These are phyloP conservation scores for Marasmius tenuissimus DNA, from an alignment of 1,284 basidiomycete species.

Conservation along the genomic window DNA sequence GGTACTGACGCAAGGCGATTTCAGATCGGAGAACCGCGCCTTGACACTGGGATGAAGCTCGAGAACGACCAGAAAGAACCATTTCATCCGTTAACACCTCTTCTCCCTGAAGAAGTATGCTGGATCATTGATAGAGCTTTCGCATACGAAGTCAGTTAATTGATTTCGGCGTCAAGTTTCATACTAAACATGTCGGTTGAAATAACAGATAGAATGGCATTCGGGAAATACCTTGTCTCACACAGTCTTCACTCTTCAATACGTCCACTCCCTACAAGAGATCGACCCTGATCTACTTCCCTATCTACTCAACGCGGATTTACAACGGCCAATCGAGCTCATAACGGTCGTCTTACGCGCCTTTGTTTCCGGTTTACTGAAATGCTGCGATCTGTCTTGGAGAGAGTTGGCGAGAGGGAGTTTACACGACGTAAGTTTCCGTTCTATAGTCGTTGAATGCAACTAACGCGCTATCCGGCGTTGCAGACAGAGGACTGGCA, in stretches of 20 bases:
- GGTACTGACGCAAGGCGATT: slow-evolving; percentile 8
- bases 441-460: not conserved
- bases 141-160: slow-evolving; percentile 71
- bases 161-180: not conserved
- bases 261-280: slow-evolving; percentile 68
- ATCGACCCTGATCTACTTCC: slow-evolving; percentile 58
- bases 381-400: slow-evolving; percentile 84
- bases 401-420: slow-evolving; percentile 73
- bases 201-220: slow-evolving; percentile 83
- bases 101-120: slow-evolving; percentile 77
- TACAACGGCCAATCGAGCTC: slow-evolving; percentile 53
- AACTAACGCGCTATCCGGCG: slow-evolving; percentile 12
- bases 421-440: slow-evolving; percentile 69
- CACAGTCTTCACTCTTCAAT: slow-evolving; percentile 81
- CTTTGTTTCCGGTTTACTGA: slow-evolving; percentile 73
- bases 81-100: slow-evolving; percentile 66
- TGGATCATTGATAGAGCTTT: slow-evolving; percentile 85
- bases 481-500: slow-evolving; percentile 84
- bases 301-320: slow-evolving; percentile 29
- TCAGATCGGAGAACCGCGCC: slow-evolving; percentile 86
- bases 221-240: slow-evolving; percentile 82
- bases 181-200: not conserved
- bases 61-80: slow-evolving; percentile 39
- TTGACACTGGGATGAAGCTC: slow-evolving; percentile 78
- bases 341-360: slow-evolving; percentile 72